Base-by-base conservation (phyloP, 2,329 filamentous ascomycete genomes). In the Ophiostoma triangulosporum region DNA sequence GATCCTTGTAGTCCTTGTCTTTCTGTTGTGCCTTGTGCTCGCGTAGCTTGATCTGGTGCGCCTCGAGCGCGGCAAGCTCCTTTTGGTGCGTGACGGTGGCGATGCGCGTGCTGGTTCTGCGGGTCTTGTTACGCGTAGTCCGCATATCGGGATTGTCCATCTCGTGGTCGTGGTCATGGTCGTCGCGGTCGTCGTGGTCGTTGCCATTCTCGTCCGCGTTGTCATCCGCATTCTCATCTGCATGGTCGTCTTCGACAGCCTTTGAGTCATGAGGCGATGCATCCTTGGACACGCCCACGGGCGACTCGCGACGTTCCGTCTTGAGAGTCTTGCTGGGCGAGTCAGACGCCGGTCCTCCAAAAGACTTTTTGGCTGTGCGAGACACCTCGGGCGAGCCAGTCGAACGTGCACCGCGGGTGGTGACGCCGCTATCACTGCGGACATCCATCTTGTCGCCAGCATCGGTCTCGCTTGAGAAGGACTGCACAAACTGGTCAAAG, bases 41-140 rank as follows among this genome's bases (percentile, higher is more conserved):
- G 35, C 50, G 32, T 24, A 53, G 50, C 8, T 45, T 49, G n/a
- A 29, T 22, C 22, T 52, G 45, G 51, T 52, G 52, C 7, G 52
- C 53, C 20, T 36, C 48, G 15, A 54, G 50, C 2, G 51, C 49
- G n/a, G 50, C 35, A 31, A 54, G 14, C 43, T 56, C 57, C 32
- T 54, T 56, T 14, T 55, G 53, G 12, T 53, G 51, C 1, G 35
- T 35, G 11, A 54, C 56, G 2, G 57, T 52, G 15, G 58, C 57
- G 24, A 60, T 54, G 38, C 58, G 53, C 2, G 56, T 59, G 54
- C 57, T 59, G 6, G 53, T 56, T 5, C 58, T 46, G 9, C 58
- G 58, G 3, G 56, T 56, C 40, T 49, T 51, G 24, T 48, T 48
- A 2, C 57, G 55, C 4, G 24, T 36, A 4, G 38, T 8, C 6